phyloP scores from a whole-genome alignment of 495 filamentous ascomycete species.

The Aspergillus heteromorphus region DNA sequence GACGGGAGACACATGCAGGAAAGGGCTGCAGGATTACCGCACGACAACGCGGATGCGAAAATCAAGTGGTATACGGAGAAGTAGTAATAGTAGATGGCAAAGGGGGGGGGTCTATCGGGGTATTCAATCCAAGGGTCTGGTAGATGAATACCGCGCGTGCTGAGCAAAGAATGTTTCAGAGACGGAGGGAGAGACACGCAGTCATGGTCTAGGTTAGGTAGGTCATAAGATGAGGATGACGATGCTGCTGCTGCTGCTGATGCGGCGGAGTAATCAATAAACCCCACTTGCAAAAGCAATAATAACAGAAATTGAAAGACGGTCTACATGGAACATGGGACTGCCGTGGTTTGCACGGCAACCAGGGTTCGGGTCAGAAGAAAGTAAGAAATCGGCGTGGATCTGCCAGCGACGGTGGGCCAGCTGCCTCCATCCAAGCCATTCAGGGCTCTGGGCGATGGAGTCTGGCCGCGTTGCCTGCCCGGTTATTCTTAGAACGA shows the following conservation, averaged over 20 bases:
- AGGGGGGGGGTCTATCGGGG: neutral
- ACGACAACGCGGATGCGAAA: neutral
- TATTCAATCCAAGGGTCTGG: neutral
- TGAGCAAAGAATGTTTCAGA: neutral
- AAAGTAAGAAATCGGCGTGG: neutral
- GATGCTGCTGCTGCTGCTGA: slow-evolving; percentile 1
- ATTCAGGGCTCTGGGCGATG: slow-evolving; percentile 5
- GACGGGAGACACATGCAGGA: neutral
- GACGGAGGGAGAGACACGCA: neutral
- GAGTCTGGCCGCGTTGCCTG: slow-evolving; percentile 32
- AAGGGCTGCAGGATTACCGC: neutral
- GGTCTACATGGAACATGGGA: neutral
- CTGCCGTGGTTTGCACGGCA: neutral
- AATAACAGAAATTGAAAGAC: neutral
- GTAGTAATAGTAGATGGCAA: neutral
- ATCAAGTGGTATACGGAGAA: no score
- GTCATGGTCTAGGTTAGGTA: neutral
- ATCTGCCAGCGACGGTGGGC: neutral
- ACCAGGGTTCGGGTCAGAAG: neutral
- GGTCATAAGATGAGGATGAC: neutral
- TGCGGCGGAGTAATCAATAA: neutral
- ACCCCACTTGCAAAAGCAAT: slow-evolving; percentile 1
- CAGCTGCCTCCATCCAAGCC: neutral
- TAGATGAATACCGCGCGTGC: no score
- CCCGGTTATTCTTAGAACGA: slow-evolving; percentile 34